phyloP scores from a whole-genome alignment of 2,329 filamentous ascomycete genomes.

The Calonectria montana region DNA sequence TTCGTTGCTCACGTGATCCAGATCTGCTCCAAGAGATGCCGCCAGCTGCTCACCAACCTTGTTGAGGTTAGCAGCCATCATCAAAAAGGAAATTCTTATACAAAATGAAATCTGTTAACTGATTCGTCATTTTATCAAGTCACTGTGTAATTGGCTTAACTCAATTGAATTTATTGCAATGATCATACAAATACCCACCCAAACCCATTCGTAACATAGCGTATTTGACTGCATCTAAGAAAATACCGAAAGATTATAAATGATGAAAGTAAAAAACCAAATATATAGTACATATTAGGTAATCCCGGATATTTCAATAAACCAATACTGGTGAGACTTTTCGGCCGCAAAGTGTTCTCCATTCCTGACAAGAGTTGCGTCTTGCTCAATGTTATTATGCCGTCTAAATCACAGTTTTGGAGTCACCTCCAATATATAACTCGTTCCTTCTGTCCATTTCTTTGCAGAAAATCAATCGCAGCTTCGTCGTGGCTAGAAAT shows the following conservation, averaged over 20 bases:
- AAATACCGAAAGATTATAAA: background rate
- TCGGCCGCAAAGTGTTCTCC: background rate
- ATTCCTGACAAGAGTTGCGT: background rate
- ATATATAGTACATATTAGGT: background rate
- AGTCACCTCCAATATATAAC: background rate
- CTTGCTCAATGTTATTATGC: background rate
- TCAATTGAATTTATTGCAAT: background rate
- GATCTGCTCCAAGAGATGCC: background rate
- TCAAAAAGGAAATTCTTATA: background rate
- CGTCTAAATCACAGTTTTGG: background rate
- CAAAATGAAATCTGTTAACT: background rate
- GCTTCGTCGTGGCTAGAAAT: background rate
- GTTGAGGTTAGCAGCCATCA: background rate
- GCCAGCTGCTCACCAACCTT: background rate
- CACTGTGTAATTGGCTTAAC: background rate
- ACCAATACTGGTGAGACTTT: background rate
- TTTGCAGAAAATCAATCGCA: background rate
- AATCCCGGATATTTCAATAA: background rate
- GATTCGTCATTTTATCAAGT: background rate
- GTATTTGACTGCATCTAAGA: background rate
- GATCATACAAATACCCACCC: background rate
- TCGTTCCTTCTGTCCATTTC: too few species aligned
- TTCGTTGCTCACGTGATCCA: background rate
- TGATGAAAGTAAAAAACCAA: background rate
- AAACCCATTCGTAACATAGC: background rate